Base-by-base conservation (phyloP, 1,284 basidiomycete species). In the Leccinum holopus region DNA sequence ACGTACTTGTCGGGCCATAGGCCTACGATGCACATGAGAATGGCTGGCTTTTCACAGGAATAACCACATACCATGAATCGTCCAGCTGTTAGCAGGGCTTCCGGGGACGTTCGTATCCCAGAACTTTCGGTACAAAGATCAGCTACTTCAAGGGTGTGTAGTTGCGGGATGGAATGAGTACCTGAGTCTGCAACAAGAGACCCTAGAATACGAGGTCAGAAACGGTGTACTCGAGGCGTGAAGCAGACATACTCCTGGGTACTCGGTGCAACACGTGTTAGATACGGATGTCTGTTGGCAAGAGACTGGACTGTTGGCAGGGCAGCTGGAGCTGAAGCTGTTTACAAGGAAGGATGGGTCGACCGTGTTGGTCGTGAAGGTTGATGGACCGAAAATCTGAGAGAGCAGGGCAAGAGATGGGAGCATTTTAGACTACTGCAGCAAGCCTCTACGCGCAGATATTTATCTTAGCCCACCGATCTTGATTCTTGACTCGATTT, bases 1-100 rank as follows among this genome's bases (percentile, higher is more conserved):
- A 75, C 83, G 59, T 65, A 90, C 87, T 87, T 77, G 70, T 90
- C 87, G 5, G 88, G 87, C 88, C 88, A 91, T 55, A 90, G 78
- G 58, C 88, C 87, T 88, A 61, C 11, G 56, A 25, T 47, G 44
- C 49, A 21, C 35, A 61, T 55, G 58, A 68, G 55, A 66, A 65
- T 3, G n/a, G 12, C 1, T 5, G 7, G 14, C 52, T 61, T 18
- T 41, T 21, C 41, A 44, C n/a, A 41, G 21, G 9, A 21, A 21
- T 5, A 5, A 61, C 32, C 21, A 68, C 81, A 32, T 64, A 86
- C 88, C 89, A 62, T 91, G 89, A 64, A 91, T 88, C 0, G 89
- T 89, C 90, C 90, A 92, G 68, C 85, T 88, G 70, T 90, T 70
- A 12, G 66, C 67, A 12, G 90, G 88, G 1, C 88, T 87, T 47